Evolutionary conservation across 768 basidiomycete species (phyloP), one percentile per base, ranked within the genome.

Genomic region (Lanmaoa pseudosensibilis): DNA sequence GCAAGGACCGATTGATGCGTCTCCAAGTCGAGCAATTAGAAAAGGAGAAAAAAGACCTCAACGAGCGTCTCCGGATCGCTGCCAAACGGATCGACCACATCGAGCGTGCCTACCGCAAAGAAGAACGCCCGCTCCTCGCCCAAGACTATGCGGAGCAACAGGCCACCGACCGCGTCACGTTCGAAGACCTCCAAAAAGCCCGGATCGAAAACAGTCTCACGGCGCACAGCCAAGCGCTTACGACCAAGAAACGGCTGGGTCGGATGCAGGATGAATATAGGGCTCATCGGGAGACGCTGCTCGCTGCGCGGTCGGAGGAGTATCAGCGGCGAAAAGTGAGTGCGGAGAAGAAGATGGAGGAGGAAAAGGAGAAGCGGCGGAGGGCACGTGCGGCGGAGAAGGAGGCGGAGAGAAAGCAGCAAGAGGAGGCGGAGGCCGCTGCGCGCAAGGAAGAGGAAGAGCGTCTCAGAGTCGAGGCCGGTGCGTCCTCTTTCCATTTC

Each of bases 1-100:
- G 92, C 71, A 94, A 93, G 10, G 88, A 91, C 65, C 84, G 85
- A 46, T 83, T 98, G 59, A 88, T 98, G 72, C 83, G 82, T 32
- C 83, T 97, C 62, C 94, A 97, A 71, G 94, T 97, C 37, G 87
- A 93, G 62, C 94, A 98, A 68, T 80, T 98, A 44, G 97, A 97
- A 77, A 97, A 96, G 76, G 95, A 98, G 76, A 96, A 94, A 80
- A 88, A 85, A 65, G 90, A 94, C 62, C 78, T 92, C 60, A 81
- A 80, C 55, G 90, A 94, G 65, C 83, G 89, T 21, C 80, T 96
- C 46, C 87, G 93, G 23, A 83, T 95, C 61, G 81, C 87, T 43
- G 70, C 86, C 37, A 98, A 98, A 75, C 88, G 94, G 25, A 83
- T 98, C 64, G 97, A 98, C 69, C 96, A 99, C 75, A 71, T 90